Evolutionary conservation across 2,329 filamentous ascomycete genomes (phyloP).

Genomic region (Pleomassaria siparia): DNA sequence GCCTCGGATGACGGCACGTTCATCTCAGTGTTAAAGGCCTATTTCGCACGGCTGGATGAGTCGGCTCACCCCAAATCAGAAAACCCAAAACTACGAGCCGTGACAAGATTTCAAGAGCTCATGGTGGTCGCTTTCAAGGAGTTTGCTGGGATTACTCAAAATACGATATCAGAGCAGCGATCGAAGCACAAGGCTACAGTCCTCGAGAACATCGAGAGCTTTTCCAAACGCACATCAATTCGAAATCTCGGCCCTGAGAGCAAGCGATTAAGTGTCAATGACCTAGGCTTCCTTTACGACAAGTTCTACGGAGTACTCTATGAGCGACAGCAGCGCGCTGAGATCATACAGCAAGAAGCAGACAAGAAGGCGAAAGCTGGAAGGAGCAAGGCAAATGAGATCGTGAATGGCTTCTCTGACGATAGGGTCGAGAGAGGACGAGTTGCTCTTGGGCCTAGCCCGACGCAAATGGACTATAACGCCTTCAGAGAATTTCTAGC

Average conservation of each 20-base stretch:
- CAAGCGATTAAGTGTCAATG: constrained; percentile 82
- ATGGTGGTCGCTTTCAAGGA: constrained; percentile 99
- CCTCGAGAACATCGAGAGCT: constrained; percentile 93
- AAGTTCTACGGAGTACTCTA: constrained; percentile 91
- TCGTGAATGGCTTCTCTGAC: constrained; percentile 51
- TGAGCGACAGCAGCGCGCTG: constrained; percentile 81
- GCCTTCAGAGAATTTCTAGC: constrained; percentile 93
- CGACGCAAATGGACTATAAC: constrained; percentile 95
- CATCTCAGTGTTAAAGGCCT: constrained; percentile 92
- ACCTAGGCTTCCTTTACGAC: constrained; percentile 89
- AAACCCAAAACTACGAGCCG: constrained; percentile 88
- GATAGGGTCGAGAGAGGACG: constrained; percentile 74
- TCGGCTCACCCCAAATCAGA: constrained; percentile 94
- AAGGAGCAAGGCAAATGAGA: constrained; percentile 54
- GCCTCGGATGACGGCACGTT: constrained; percentile 94
- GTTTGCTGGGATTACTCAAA: constrained; percentile 92
- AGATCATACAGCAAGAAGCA: constrained; percentile 63
- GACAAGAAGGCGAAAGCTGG: constrained; percentile 73
- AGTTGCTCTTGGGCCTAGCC: constrained; percentile 84
- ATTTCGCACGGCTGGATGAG: constrained; percentile 90
- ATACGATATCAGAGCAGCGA: constrained; percentile 84
- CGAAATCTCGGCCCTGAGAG: constrained; percentile 94
- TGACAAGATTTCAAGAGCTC: constrained; percentile 94
- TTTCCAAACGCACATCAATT: constrained; percentile 95
- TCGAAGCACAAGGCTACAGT: constrained; percentile 93